Base-by-base conservation (phyloP, 768 basidiomycete genomes). In the Tricholoma saponaceum region DNA sequence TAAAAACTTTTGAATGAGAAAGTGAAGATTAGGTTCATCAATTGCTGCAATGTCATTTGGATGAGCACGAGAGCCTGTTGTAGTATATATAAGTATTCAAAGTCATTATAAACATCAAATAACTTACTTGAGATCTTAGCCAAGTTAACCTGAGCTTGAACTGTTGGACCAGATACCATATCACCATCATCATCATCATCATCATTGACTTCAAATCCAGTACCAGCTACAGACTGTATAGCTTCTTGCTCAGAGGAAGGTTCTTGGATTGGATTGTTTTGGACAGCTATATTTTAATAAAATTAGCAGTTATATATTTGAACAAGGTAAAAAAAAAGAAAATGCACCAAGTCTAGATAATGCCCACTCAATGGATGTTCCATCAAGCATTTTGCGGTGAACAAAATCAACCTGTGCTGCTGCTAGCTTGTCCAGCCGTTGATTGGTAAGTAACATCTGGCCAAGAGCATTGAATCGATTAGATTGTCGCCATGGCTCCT, bases 61-160 rank as follows among this genome's bases (percentile, higher is more conserved):
- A 5, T 37, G 14, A 37, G 14, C 14, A 37, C 5, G 35, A 20
- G 57, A 59, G n/a, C 55, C 37, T 7, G 58, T 20, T 39, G 60
- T 51, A 32, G 58, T 56, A 23, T 56, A 23, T 55, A 53, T 20
- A 59, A 52, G 43, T 64, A 64, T 16, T 37, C n/a, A n/a, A n/a
- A 51, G 8, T 54, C 23, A 23, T 63, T 55, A 18, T 60, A 58
- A 14, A 56, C 23, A 18, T 28, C 43, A 20, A 60, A 26, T 14
- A 7, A 56, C 60, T 23, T 61, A 54, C 30, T 62, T 9, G 23
- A 47, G 12, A 6, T 41, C n/a, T 35, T 35, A 18, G 28, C 22
- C 43, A 25, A 30, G 23, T 23, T 4, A 7, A 8, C 20, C 18
- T 32, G 37, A 30, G 26, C 20, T 26, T 39, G 18, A 12, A 46